Evolutionary conservation across 73 alveolate species (phyloP).

Genomic region (Paramecium octaurelia): DNA sequence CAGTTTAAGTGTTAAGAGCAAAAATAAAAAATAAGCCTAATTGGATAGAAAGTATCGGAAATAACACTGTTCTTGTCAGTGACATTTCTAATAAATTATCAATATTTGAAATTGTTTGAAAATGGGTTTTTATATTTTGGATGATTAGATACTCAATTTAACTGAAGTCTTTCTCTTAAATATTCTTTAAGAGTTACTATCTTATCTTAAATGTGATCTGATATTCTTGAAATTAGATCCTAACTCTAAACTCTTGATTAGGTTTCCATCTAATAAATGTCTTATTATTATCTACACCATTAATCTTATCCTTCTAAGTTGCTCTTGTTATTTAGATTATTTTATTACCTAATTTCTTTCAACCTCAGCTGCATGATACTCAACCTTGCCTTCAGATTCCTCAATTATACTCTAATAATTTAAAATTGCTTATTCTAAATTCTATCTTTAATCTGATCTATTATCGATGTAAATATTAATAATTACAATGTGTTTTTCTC

Average conservation of each 20-base stretch:
- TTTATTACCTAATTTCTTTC: conserved; percentile 15
- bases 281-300: conserved; percentile 46
- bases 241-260: neutral
- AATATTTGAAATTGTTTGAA: conserved; percentile 1
- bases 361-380: neutral
- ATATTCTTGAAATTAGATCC: neutral
- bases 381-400: conserved; percentile 49
- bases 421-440: conserved; percentile 43
- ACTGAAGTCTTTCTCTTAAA: conserved; percentile 39
- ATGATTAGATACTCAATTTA: neutral
- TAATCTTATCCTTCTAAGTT: conserved; percentile 15
- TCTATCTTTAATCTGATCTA: conserved; percentile 44
- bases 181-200: conserved; percentile 28
- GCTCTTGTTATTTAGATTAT: neutral
- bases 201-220: conserved; percentile 20
- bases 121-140: neutral
- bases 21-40: neutral
- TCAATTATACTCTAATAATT: conserved; percentile 27
- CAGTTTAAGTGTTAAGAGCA: neutral
- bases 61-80: neutral
- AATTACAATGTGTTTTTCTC: conserved; percentile 24
- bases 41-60: neutral
- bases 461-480: no score
- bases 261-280: neutral
- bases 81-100: conserved; percentile 29